Percentiles rank a stretch among this genome's conserved stretches.
These are phyloP conservation scores for Chlamydomonas sp. DNA, from an alignment of 139 green algal genomes.

Conservation along the genomic window DNA sequence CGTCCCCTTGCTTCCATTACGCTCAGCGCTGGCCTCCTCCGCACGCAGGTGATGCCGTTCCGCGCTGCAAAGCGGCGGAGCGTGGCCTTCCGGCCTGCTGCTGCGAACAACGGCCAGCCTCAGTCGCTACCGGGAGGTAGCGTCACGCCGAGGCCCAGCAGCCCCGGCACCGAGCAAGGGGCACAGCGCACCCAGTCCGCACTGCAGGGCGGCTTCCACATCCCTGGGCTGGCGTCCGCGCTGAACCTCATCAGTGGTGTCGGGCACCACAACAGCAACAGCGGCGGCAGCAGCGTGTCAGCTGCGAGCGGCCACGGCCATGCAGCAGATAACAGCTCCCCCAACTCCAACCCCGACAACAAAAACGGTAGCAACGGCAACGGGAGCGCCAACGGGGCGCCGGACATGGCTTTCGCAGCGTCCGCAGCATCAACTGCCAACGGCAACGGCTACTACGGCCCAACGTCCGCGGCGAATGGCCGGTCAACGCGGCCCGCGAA, in stretches of 20 bases:
- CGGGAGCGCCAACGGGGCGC: not conserved
- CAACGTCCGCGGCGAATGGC: not conserved
- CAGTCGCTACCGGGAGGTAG: too few species aligned
- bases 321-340: too few species aligned
- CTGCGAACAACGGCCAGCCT: too few species aligned
- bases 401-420: not conserved
- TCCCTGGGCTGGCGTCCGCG: constrained; percentile 9
- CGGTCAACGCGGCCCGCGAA: not conserved
- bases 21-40: too few species aligned
- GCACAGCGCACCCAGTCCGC: not conserved
- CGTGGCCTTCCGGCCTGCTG: too few species aligned
- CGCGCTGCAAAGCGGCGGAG: too few species aligned
- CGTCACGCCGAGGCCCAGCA: too few species aligned
- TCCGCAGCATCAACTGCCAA: not conserved
- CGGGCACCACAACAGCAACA: not conserved
- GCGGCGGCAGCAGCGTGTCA: not conserved
- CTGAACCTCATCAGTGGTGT: constrained; percentile 8
- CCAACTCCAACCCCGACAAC: too few species aligned
- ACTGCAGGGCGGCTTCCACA: constrained; percentile 16
- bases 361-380: not conserved
- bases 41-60: too few species aligned
- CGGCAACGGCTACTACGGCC: constrained; percentile 10
- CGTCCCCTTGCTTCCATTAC: too few species aligned
- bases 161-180: too few species aligned
- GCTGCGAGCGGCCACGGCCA: not conserved